phyloP scores from a whole-genome alignment of 2,329 filamentous ascomycete species.

The Orbilia blumenaviensis region DNA sequence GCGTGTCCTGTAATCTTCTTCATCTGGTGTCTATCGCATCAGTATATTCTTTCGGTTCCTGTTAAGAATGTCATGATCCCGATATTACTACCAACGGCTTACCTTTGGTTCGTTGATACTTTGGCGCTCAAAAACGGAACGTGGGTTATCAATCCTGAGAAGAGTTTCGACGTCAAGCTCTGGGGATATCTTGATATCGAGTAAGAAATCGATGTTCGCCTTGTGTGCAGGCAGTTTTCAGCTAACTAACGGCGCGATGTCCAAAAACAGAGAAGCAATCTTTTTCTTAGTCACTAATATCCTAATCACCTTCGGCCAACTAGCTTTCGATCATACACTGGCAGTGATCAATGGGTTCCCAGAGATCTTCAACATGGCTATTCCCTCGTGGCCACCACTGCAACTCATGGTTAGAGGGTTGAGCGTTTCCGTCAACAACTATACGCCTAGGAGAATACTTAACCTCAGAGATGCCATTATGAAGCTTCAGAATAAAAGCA shows the following conservation, averaged over 20 bases:
- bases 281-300: constrained; percentile 78
- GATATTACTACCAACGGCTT: constrained; percentile 72
- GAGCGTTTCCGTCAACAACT: constrained; percentile 16
- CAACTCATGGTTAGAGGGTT: constrained; percentile 67
- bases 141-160: constrained; percentile 75
- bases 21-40: constrained; percentile 71
- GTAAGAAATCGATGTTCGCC: constrained; percentile 57
- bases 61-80: constrained; percentile 68
- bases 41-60: constrained; percentile 71
- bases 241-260: constrained; percentile 43
- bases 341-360: constrained; percentile 73
- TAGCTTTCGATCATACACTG: constrained; percentile 75
- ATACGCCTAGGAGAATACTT: constrained; percentile 21
- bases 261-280: constrained; percentile 68
- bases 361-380: constrained; percentile 65
- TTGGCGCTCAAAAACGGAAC: constrained; percentile 73
- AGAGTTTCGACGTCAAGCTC: constrained; percentile 71
- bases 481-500: constrained; percentile 71
- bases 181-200: constrained; percentile 76
- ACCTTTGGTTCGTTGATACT: constrained; percentile 77
- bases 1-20: constrained; percentile 72
- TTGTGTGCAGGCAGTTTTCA: too few relatives aligned
- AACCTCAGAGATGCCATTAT: constrained; percentile 65
- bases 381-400: constrained; percentile 65
- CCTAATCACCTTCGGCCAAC: constrained; percentile 74